Percentiles rank a stretch among this genome's conserved stretches.
phyloP scores from a whole-genome alignment of 2,329 filamentous ascomycete genomes.

The Madurella fahalii region DNA sequence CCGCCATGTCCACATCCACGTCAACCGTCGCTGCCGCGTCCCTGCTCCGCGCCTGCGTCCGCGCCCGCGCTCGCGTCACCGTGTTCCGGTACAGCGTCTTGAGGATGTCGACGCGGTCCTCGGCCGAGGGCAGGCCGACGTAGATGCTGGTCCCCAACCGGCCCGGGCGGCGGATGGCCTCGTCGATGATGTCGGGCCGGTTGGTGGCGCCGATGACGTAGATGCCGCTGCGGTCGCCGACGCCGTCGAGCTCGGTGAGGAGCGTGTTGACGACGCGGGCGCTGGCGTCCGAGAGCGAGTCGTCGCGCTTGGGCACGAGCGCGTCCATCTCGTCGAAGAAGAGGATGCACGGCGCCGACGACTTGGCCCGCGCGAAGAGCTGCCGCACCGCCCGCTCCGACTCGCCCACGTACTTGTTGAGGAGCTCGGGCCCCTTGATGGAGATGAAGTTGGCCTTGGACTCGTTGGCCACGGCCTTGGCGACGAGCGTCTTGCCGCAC shows the following conservation, averaged over 20 bases:
- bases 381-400: slow-evolving; percentile 89
- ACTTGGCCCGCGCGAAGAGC: slow-evolving; percentile 82
- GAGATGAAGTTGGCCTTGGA: slow-evolving; percentile 97
- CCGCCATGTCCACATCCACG: slow-evolving; percentile 18
- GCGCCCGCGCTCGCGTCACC: slow-evolving; percentile 44
- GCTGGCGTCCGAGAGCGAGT: slow-evolving; percentile 68
- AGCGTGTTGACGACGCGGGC: slow-evolving; percentile 91
- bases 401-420: slow-evolving; percentile 98
- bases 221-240: slow-evolving; percentile 74
- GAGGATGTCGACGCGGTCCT: slow-evolving; percentile 79
- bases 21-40: not conserved
- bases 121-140: slow-evolving; percentile 74
- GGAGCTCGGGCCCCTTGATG: slow-evolving; percentile 90
- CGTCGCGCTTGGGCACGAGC: slow-evolving; percentile 78
- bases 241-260: slow-evolving; percentile 88
- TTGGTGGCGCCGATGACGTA: slow-evolving; percentile 96
- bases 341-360: slow-evolving; percentile 85
- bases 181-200: slow-evolving; percentile 91
- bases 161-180: slow-evolving; percentile 88
- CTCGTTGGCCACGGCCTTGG: slow-evolving; percentile 93
- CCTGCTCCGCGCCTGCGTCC: not conserved
- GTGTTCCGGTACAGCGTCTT: slow-evolving; percentile 57
- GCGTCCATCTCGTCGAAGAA: slow-evolving; percentile 99
- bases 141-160: slow-evolving; percentile 85
- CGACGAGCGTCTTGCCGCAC: slow-evolving; percentile 93